Conservation (phyloP, 2,329 filamentous ascomycete genomes). For the Zasmidium citrigriseum region DNA sequence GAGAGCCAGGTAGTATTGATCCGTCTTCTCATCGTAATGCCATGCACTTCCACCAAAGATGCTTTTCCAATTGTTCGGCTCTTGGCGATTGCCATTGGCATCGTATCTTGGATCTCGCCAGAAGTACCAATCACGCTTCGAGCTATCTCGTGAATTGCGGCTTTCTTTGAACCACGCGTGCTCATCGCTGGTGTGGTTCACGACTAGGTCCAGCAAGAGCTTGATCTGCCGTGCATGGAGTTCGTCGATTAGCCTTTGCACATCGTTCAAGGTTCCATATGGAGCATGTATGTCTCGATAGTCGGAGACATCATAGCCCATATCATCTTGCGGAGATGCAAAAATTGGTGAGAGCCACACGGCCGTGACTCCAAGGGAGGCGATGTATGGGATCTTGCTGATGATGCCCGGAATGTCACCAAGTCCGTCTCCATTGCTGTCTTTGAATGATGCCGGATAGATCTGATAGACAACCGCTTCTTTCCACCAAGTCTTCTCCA, state of each 20-base stretch:
- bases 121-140: constrained; percentile 64
- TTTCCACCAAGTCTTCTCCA: constrained; percentile 38
- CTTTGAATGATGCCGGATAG: constrained; percentile 59
- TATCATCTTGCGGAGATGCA: constrained; percentile 47
- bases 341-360: constrained; percentile 65
- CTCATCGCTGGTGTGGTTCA: constrained; percentile 39
- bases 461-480: constrained; percentile 49
- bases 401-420: constrained; percentile 67
- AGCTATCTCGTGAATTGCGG: constrained; percentile 51
- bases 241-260: constrained; percentile 45
- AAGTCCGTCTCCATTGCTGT: constrained; percentile 58
- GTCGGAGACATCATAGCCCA: constrained; percentile 54
- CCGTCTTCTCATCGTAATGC: constrained; percentile 48
- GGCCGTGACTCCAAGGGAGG: constrained; percentile 58
- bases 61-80: constrained; percentile 57
- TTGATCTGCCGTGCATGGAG: constrained; percentile 47
- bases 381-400: constrained; percentile 60
- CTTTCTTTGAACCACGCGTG: constrained; percentile 60
- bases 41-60: constrained; percentile 42
- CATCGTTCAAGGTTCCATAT: constrained; percentile 48
- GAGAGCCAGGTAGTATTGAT: constrained; percentile 50
- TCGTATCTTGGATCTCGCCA: constrained; percentile 63
- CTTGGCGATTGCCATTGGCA: constrained; percentile 53
- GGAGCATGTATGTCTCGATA: constrained; percentile 48
- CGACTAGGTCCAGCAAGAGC: constrained; percentile 47